Conservation (phyloP, 169 alveolate genomes). For the Miamiensis avidus region DNA sequence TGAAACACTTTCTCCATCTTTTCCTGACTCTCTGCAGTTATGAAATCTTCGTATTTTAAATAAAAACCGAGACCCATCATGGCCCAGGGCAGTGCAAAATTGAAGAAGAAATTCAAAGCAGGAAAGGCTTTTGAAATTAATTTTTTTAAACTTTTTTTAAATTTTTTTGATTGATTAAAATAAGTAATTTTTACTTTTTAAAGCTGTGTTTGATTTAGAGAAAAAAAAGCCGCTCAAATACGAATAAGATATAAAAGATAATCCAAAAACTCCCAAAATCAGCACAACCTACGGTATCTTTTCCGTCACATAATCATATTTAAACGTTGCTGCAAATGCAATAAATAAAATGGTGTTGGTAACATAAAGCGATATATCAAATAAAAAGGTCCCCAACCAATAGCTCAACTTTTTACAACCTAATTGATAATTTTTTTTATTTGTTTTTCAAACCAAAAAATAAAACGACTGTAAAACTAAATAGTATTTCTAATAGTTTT, state of each 20-base stretch:
- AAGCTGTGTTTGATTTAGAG: constrained; percentile 28
- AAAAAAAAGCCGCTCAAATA: constrained; percentile 31
- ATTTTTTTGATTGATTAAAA: too few species aligned
- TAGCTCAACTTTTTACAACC: too few species aligned
- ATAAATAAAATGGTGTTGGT: constrained; percentile 9
- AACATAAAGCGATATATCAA: constrained; percentile 22
- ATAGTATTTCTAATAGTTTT: constrained; percentile 14
- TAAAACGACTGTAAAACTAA: neutral
- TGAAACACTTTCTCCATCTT: too few species aligned
- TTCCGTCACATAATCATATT: constrained; percentile 11
- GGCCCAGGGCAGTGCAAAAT: too few species aligned
- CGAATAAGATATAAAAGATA: constrained; percentile 26
- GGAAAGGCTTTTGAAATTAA: too few species aligned
- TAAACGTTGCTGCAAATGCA: neutral
- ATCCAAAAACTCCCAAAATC: constrained; percentile 22
- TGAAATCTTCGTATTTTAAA: too few species aligned
- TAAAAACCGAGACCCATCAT: too few species aligned
- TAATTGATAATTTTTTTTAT: too few species aligned
- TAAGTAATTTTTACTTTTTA: too few species aligned
- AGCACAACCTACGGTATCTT: neutral
- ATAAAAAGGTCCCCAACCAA: constrained; percentile 47
- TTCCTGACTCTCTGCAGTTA: too few species aligned
- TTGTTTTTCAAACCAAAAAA: neutral
- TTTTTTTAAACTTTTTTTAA: too few species aligned
- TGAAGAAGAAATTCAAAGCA: too few species aligned